These are phyloP conservation scores for Amylostereum areolatum DNA, from an alignment of 1,284 basidiomycete species.

Conservation along the genomic window DNA sequence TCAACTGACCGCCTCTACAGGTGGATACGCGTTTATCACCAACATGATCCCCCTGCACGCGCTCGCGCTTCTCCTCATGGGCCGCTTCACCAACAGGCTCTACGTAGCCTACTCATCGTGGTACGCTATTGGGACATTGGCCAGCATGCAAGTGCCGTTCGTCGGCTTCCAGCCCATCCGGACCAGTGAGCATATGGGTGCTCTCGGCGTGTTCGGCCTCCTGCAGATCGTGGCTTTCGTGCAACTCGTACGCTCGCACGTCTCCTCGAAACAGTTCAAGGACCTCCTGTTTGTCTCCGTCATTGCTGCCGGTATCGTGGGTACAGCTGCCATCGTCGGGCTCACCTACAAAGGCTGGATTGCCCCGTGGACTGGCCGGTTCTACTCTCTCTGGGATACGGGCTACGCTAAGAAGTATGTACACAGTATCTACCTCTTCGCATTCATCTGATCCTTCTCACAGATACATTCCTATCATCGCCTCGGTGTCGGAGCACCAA, in stretches of 20 bases:
- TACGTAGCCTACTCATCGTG: slow-evolving; percentile 97
- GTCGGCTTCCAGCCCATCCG: slow-evolving; percentile 98
- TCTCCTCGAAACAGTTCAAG: slow-evolving; percentile 93
- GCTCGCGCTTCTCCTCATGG: slow-evolving; percentile 92
- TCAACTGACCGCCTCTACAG: slow-evolving; percentile 27
- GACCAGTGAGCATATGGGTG: slow-evolving; percentile 99
- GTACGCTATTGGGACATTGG: slow-evolving; percentile 95
- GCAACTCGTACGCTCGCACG: slow-evolving; percentile 83
- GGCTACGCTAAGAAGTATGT: slow-evolving; percentile 94
- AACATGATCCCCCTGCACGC: slow-evolving; percentile 99
- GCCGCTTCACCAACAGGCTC: slow-evolving; percentile 87
- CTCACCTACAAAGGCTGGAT: slow-evolving; percentile 95
- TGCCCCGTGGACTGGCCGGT: slow-evolving; percentile 98
- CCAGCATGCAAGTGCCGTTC: slow-evolving; percentile 99
- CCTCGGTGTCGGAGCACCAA: slow-evolving; percentile 99
- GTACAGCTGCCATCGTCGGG: slow-evolving; percentile 64
- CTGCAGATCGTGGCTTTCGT: slow-evolving; percentile 95
- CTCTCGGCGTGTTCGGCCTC: slow-evolving; percentile 93
- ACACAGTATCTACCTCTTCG: not conserved
- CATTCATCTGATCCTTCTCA: not conserved
- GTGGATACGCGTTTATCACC: slow-evolving; percentile 99
- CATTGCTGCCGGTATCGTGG: slow-evolving; percentile 68
- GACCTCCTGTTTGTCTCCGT: slow-evolving; percentile 70
- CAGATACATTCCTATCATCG: slow-evolving; percentile 96
- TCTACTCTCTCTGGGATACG: slow-evolving; percentile 99